Evolutionary conservation across 768 basidiomycete genomes (phyloP), one percentile per base, ranked within the genome.

Genomic region (Boletales sp.): DNA sequence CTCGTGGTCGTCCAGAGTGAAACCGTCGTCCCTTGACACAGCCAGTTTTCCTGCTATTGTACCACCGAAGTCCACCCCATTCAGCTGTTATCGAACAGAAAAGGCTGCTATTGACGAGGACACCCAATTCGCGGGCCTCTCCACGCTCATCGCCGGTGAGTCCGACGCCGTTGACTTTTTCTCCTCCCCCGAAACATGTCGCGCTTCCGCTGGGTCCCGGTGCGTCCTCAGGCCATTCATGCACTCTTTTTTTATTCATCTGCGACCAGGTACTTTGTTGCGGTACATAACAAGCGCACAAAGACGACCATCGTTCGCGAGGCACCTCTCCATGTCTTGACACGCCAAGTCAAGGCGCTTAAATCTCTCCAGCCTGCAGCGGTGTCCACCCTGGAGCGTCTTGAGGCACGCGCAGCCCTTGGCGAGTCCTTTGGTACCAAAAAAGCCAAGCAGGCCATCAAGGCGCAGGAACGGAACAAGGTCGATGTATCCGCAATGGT

Each of bases 371-470:
- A 75, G 15, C 72, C 80, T 13, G 69, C 78, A 5, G 69, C 74
- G 12, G 77, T 77, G 8, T 77, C 82, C 14, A 67, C 73, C 9
- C 70, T 80, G 43, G 57, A 74, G 41, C 78, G 83, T 51, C 70
- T 78, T 36, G 77, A 84, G 44, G 86, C 85, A 14, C 78, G 85
- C 37, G 88, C 80, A 47, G 75, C 81, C n/a, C 80, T 99, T 2
- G 94, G 95, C 30, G 86, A 93, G 66, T 82, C 88, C 1, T 99
- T 99, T 56, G 95, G 95, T 18, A 95, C 94, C 21, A 90, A 93
- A 72, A 98, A 97, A 65, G 91, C 93, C 40, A 87, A 91, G 67
- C 81, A 82, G 10, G 84, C 82, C 27, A 94, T 97, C 62, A 81
- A 81, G 45, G 87, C 92, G 5, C 80, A 79, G 46, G 93, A 94